phyloP scores from a whole-genome alignment of 2,329 filamentous ascomycete genomes.

The Xylariaceae sp. region DNA sequence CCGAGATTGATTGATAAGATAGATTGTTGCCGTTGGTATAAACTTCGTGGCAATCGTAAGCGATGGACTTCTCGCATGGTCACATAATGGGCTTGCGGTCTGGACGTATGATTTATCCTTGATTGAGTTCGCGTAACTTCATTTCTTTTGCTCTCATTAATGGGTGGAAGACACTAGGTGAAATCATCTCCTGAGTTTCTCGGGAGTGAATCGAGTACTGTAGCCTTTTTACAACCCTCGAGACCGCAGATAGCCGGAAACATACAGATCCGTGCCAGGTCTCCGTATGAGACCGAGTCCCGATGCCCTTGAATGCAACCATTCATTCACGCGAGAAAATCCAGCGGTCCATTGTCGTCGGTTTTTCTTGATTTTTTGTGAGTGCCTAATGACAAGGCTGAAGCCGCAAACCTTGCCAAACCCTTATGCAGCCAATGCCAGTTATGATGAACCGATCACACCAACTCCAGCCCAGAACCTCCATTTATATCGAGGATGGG shows the following conservation, averaged over 20 bases:
- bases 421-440: conserved; percentile 40
- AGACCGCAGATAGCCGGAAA: not conserved
- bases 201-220: not conserved
- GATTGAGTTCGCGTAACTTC: not conserved
- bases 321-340: conserved; percentile 21
- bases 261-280: not conserved
- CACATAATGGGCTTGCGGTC: no score
- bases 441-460: conserved; percentile 58
- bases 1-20: no score
- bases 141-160: not conserved
- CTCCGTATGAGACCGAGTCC: conserved; percentile 11
- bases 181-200: not conserved
- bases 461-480: conserved; percentile 57
- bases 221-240: not conserved
- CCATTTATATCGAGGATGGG: conserved; percentile 90
- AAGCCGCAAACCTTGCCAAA: conserved; percentile 53
- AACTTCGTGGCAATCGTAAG: no score
- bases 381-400: conserved; percentile 37
- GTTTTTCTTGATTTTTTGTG: conserved; percentile 35
- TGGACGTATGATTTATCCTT: no score
- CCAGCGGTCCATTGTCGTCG: conserved; percentile 30
- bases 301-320: conserved; percentile 10
- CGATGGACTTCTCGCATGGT: no score
- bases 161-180: not conserved
- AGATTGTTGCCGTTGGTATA: no score